Evolutionary conservation across 805 yeast species (phyloP).

Genomic region (Clavispora phyllophila): DNA sequence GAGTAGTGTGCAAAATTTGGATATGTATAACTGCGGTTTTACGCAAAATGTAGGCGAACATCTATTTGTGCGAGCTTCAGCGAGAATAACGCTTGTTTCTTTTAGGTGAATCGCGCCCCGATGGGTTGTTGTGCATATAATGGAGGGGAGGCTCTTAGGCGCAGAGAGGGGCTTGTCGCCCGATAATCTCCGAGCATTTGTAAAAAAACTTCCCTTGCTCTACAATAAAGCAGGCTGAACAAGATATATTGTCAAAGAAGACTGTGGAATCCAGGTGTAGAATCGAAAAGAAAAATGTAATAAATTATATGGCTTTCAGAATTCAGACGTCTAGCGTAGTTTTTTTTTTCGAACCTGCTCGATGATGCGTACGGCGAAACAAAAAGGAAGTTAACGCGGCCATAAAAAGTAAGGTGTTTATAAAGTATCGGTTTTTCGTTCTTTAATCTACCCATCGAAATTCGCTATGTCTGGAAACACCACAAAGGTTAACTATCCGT

Average conservation of each 20-base stretch:
- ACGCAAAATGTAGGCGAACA: too few relatives aligned
- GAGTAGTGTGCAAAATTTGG: too few relatives aligned
- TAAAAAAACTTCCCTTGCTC: not conserved
- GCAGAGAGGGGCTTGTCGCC: not conserved
- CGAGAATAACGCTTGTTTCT: not conserved
- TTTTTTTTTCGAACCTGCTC: not conserved
- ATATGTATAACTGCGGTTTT: too few relatives aligned
- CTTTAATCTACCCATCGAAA: not conserved
- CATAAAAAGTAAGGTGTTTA: not conserved
- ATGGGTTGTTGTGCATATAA: not conserved
- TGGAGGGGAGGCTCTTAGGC: not conserved
- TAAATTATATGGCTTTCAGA: too few relatives aligned
- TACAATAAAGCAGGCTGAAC: too few relatives aligned
- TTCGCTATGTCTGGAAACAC: conserved; percentile 10
- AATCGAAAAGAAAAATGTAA: not conserved
- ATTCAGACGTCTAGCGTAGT: too few relatives aligned
- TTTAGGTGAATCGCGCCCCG: not conserved
- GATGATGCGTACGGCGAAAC: not conserved
- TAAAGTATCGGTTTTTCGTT: not conserved
- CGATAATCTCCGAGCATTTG: not conserved
- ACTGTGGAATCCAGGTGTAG: too few relatives aligned
- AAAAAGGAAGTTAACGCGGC: not conserved
- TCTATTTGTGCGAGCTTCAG: not conserved
- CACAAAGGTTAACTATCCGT: conserved; percentile 18
- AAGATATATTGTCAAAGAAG: too few relatives aligned